Conservation (phyloP, 1,284 basidiomycete species). For the Volvariella volvacea region DNA sequence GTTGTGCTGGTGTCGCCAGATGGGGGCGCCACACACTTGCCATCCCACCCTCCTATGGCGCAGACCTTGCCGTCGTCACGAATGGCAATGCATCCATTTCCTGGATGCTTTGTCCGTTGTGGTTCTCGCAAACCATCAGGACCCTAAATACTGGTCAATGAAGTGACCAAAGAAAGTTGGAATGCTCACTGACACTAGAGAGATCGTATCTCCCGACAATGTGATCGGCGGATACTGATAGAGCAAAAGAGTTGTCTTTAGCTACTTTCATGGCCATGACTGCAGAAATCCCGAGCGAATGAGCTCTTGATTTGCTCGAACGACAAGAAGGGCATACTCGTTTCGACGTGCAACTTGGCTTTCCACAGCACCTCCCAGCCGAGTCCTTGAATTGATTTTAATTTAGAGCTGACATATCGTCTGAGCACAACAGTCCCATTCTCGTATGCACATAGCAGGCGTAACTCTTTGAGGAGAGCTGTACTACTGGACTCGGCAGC, state of each 20-base stretch:
- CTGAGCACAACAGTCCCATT: constrained; percentile 71
- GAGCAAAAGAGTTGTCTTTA: constrained; percentile 48
- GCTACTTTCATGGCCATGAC: constrained; percentile 84
- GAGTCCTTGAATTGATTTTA: constrained; percentile 58
- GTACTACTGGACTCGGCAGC: too few relatives aligned
- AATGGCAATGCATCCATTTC: constrained; percentile 70
- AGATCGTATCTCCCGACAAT: constrained; percentile 66
- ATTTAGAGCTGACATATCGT: constrained; percentile 33
- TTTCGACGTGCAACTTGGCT: constrained; percentile 68
- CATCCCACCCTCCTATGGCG: constrained; percentile 86
- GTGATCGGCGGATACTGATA: constrained; percentile 83
- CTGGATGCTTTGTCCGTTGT: constrained; percentile 70
- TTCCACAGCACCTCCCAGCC: constrained; percentile 74
- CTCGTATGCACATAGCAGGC: constrained; percentile 73
- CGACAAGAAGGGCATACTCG: constrained; percentile 47
- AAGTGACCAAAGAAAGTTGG: background rate
- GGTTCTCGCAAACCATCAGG: constrained; percentile 18
- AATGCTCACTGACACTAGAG: too few relatives aligned
- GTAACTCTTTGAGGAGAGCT: constrained; percentile 28
- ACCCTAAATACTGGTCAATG: background rate
- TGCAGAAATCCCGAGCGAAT: constrained; percentile 19
- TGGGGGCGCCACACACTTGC: constrained; percentile 46
- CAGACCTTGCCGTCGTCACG: constrained; percentile 71
- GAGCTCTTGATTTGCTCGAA: too few relatives aligned
- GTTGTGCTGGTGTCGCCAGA: background rate